phyloP scores from a whole-genome alignment of 1,284 basidiomycete species.

The Rhodotorula sp. region DNA sequence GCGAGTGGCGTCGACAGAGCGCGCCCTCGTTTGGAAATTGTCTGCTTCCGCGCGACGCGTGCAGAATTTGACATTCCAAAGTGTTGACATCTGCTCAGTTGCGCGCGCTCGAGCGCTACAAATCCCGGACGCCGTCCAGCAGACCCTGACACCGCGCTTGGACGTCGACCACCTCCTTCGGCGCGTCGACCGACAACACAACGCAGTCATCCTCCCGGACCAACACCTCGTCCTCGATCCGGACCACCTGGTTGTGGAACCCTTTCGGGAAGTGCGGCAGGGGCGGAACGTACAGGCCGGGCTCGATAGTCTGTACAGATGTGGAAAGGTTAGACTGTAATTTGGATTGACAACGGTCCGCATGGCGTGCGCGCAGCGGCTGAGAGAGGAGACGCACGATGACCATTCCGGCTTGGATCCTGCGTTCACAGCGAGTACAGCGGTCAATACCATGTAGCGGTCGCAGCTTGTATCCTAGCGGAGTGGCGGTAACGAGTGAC shows the following conservation, averaged over 20 bases:
- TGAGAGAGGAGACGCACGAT: slow-evolving; percentile 58
- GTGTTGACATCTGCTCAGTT: background rate
- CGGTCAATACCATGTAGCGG: slow-evolving; percentile 1
- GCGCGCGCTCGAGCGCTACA: background rate
- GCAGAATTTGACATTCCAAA: slow-evolving; percentile 2
- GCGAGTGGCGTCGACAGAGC: too few species aligned
- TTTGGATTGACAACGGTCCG: background rate
- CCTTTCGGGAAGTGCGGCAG: slow-evolving; percentile 71
- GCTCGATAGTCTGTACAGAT: slow-evolving; percentile 27
- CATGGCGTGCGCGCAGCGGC: background rate
- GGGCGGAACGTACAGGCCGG: slow-evolving; percentile 71
- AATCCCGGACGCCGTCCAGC: slow-evolving; percentile 7
- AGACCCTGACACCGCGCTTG: slow-evolving; percentile 80
- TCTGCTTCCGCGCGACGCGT: background rate
- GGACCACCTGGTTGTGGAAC: slow-evolving; percentile 84
- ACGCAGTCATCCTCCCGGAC: slow-evolving; percentile 66
- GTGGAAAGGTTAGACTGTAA: background rate
- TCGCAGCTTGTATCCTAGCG: too few species aligned
- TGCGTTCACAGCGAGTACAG: slow-evolving; percentile 35
- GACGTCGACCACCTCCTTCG: slow-evolving; percentile 86
- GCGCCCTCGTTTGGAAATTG: background rate
- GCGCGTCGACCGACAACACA: slow-evolving; percentile 73
- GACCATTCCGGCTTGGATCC: slow-evolving; percentile 76
- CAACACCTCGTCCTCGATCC: slow-evolving; percentile 90
- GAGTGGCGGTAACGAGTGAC: background rate